Percentiles rank a stretch among this genome's conserved stretches.
Conservation (phyloP, 139 green algal genomes). For the Ulvella scutata region DNA sequence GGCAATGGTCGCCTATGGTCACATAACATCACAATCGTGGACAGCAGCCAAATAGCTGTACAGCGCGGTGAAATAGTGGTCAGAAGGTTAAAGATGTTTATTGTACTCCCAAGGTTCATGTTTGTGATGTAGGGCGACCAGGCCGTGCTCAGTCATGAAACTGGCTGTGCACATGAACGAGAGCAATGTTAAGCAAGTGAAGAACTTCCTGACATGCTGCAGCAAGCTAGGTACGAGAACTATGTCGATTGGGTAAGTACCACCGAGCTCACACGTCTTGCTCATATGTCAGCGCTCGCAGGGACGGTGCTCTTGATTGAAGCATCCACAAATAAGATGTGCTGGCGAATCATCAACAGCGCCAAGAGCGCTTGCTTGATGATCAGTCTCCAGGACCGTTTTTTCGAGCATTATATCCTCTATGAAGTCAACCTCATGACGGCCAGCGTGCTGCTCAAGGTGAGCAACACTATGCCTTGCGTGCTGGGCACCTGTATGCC, state of each 20-base stretch:
- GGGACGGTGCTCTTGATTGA: neutral
- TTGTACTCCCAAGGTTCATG: too few relatives aligned
- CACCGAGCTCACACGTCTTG: too few relatives aligned
- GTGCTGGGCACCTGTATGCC: neutral
- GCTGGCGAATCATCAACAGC: neutral
- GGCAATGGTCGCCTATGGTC: too few relatives aligned
- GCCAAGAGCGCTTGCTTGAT: neutral
- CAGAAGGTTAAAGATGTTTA: too few relatives aligned
- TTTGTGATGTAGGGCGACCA: too few relatives aligned
- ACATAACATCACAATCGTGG: too few relatives aligned
- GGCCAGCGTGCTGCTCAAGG: neutral
- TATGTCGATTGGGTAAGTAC: too few relatives aligned
- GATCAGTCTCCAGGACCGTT: neutral
- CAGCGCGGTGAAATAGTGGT: too few relatives aligned
- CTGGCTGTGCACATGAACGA: neutral
- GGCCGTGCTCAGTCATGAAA: too few relatives aligned
- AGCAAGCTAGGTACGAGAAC: neutral
- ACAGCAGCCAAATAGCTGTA: too few relatives aligned
- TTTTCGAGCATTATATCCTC: neutral
- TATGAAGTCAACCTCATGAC: neutral
- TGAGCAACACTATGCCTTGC: neutral
- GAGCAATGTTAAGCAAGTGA: neutral
- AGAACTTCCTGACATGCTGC: neutral
- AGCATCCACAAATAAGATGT: neutral
- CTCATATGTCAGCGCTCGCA: too few relatives aligned